Percentiles rank a stretch among this genome's conserved stretches.
phyloP scores from a whole-genome alignment of 306 rosid species.

The Arachis stenosperma region DNA sequence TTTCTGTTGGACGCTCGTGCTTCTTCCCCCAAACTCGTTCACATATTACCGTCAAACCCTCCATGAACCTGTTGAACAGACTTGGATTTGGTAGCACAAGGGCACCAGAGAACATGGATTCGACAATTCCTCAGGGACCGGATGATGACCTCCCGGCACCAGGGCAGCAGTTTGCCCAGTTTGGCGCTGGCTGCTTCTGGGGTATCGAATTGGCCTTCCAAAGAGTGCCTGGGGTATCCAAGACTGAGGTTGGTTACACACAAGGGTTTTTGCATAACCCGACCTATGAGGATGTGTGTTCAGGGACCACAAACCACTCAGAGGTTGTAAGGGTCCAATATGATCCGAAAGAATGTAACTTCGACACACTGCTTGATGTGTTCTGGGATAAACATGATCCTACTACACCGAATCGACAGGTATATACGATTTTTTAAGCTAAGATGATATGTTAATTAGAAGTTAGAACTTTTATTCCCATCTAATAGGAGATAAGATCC shows the following conservation, averaged over 20 bases:
- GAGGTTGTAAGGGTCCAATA: slow-evolving; percentile 91
- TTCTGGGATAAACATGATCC: slow-evolving; percentile 93
- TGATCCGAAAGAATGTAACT: slow-evolving; percentile 72
- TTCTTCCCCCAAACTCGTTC: slow-evolving; percentile 50
- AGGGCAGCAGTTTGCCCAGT: slow-evolving; percentile 82
- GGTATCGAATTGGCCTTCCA: slow-evolving; percentile 93
- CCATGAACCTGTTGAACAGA: slow-evolving; percentile 81
- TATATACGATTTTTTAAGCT: slow-evolving; percentile 12
- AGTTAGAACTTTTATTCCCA: background rate
- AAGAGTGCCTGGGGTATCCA: slow-evolving; percentile 77
- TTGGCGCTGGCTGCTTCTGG: slow-evolving; percentile 99
- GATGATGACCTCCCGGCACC: slow-evolving; percentile 86
- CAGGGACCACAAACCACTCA: slow-evolving; percentile 69
- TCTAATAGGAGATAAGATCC: background rate
- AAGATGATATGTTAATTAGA: background rate
- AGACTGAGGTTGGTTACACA: slow-evolving; percentile 87
- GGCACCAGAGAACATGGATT: slow-evolving; percentile 56
- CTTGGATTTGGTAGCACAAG: slow-evolving; percentile 73
- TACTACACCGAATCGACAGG: slow-evolving; percentile 93
- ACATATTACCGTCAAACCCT: slow-evolving; percentile 41
- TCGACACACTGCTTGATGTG: slow-evolving; percentile 66
- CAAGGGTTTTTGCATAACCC: slow-evolving; percentile 84
- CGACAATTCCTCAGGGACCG: slow-evolving; percentile 73
- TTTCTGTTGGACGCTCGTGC: slow-evolving; percentile 44
- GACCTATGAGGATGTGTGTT: slow-evolving; percentile 77